These are phyloP conservation scores for Scortechinia acanthostroma DNA, from an alignment of 2,329 filamentous ascomycete species.

Conservation along the genomic window DNA sequence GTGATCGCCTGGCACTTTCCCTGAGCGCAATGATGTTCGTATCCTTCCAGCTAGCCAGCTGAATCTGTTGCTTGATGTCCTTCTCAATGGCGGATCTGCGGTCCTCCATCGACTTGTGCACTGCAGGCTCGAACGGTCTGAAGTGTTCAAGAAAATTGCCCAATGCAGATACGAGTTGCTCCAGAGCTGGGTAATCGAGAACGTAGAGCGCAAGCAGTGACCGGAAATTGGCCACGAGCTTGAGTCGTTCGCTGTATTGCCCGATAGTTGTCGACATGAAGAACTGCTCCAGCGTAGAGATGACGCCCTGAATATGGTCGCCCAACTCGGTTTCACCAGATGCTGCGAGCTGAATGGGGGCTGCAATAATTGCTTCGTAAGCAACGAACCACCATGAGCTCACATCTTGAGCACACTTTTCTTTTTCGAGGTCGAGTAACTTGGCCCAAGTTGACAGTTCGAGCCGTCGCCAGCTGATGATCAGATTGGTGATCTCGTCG, in stretches of 20 bases:
- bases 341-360: conserved; percentile 60
- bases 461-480: conserved; percentile 83
- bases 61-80: conserved; percentile 84
- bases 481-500: conserved; percentile 70
- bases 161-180: conserved; percentile 55
- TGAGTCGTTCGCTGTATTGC: conserved; percentile 69
- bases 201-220: conserved; percentile 58
- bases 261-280: conserved; percentile 74
- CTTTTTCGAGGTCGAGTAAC: conserved; percentile 76
- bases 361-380: conserved; percentile 79
- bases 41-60: conserved; percentile 95
- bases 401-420: conserved; percentile 70
- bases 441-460: conserved; percentile 89
- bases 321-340: conserved; percentile 45
- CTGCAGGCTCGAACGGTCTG: conserved; percentile 58
- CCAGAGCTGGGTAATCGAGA: conserved; percentile 48
- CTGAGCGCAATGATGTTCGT: conserved; percentile 85
- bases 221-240: conserved; percentile 58
- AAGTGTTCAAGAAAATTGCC: conserved; percentile 74
- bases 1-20: conserved; percentile 83
- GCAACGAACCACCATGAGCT: conserved; percentile 94
- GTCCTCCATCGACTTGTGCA: conserved; percentile 56
- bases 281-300: conserved; percentile 74
- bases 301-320: conserved; percentile 58
- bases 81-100: conserved; percentile 77